phyloP scores from a whole-genome alignment of 805 yeast species.

The Kodamaea leandrae region DNA sequence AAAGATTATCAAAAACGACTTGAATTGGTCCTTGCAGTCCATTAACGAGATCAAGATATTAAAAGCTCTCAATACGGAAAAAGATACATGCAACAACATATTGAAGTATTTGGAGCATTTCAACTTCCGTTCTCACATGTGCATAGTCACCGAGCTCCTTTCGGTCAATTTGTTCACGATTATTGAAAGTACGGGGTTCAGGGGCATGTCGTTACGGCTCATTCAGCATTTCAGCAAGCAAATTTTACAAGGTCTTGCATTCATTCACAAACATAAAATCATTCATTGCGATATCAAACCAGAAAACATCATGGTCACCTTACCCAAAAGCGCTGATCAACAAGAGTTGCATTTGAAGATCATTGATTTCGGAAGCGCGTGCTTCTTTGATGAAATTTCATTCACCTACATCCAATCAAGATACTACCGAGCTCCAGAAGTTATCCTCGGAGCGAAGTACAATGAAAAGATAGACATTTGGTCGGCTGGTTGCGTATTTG shows the following conservation, averaged over 20 bases:
- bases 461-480: slow-evolving; percentile 50
- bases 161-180: slow-evolving; percentile 65
- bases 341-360: slow-evolving; percentile 55
- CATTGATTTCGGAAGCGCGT: slow-evolving; percentile 79
- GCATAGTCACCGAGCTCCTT: slow-evolving; percentile 72
- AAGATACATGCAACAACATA: background rate
- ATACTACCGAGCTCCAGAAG: slow-evolving; percentile 79
- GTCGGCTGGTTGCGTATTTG: slow-evolving; percentile 46
- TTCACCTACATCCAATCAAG: slow-evolving; percentile 60
- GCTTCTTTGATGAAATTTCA: slow-evolving; percentile 41
- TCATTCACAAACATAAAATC: slow-evolving; percentile 53
- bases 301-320: slow-evolving; percentile 66
- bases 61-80: slow-evolving; percentile 40
- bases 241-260: slow-evolving; percentile 56
- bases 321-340: slow-evolving; percentile 28
- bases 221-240: slow-evolving; percentile 50
- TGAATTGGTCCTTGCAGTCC: slow-evolving; percentile 74
- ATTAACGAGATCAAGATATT: slow-evolving; percentile 71
- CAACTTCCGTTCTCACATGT: slow-evolving; percentile 77
- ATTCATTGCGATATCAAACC: slow-evolving; percentile 89
- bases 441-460: slow-evolving; percentile 64
- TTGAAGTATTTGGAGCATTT: slow-evolving; percentile 60
- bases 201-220: slow-evolving; percentile 45
- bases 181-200: slow-evolving; percentile 47
- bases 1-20: slow-evolving; percentile 71